Base-by-base conservation (phyloP, 352 stramenopile species). In the Halophytophthora polymorphica region DNA sequence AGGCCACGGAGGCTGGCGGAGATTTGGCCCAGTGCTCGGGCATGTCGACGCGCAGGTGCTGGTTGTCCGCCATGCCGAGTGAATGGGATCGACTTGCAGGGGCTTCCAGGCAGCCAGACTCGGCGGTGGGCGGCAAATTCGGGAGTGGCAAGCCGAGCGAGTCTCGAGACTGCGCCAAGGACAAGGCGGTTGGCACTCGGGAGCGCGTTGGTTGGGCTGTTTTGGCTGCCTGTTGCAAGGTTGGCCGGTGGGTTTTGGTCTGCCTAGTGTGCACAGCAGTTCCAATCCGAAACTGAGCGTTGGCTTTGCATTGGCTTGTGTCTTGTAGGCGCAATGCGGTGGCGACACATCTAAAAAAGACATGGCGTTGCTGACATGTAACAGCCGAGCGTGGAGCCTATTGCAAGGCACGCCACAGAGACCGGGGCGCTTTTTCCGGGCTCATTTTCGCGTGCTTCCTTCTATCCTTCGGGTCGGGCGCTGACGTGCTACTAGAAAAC, bases 211-310 rank as follows among this genome's bases (percentile, higher is more conserved):
- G 25, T 8, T 31, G 4, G 4, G 25, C 25, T 31, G 4, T 31
- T 31, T 31, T 8, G 8, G 25, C 25, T 31, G 4, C 4, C 25
- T 31, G 4, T 31, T 31, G 4, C 25, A n/a, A n/a, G n/a, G n/a
- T n/a, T n/a, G n/a, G n/a, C n/a, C n/a, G n/a, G n/a, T 18, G 6
- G 17, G 15, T n/a, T 28, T n/a, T 18, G 21, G 7, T 47, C 12
- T 25, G 6, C 3, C 38, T 25, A 3, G 40, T 34, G 41, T 18
- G 41, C 18, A 6, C 41, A 17, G 34, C 22, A 22, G 12, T 37
- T 59, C 58, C 35, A 66, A 69, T 47, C 45, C 54, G 48, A 66
- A 66, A 68, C 53, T 71, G 58, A 65, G 46, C 34, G 42, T 42
- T 31, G 45, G n/a, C n/a, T n/a, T n/a, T n/a, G n/a, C n/a, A n/a